Conservation (phyloP, 108 stramenopile genomes). For the Parietichytrium sp. region DNA sequence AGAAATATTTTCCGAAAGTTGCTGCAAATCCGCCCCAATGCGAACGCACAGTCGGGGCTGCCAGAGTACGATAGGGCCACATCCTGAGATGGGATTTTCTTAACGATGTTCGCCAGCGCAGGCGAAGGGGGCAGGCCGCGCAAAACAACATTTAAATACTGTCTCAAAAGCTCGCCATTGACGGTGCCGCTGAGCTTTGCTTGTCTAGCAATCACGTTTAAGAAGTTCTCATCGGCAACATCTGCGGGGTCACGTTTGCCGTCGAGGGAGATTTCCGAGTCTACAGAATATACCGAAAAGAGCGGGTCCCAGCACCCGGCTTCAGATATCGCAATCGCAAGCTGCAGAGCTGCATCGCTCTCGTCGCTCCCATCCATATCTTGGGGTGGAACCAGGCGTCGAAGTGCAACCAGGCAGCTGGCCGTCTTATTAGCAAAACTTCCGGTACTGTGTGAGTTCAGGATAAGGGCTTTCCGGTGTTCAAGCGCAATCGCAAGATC, state of each 20-base stretch:
- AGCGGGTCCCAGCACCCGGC: neutral
- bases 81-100: neutral
- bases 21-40: neutral
- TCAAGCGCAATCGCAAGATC: neutral
- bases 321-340: neutral
- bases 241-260: neutral
- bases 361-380: neutral
- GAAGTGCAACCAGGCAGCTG: neutral
- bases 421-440: neutral
- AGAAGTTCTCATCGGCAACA: neutral
- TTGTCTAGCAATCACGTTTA: neutral
- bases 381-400: neutral
- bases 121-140: conserved; percentile 20
- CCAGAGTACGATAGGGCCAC: conserved; percentile 7
- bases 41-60: neutral
- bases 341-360: neutral
- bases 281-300: neutral
- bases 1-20: neutral
- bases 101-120: conserved; percentile 4
- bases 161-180: conserved; percentile 13
- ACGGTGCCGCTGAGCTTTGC: neutral
- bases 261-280: too few species aligned
- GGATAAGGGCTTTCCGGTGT: neutral
- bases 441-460: neutral
- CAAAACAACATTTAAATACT: conserved; percentile 17